A percentile compares a stretch with the other conserved stretches of the same genome.
Conservation (phyloP, 73 alveolate genomes). For the Tetrahymena borealis region DNA sequence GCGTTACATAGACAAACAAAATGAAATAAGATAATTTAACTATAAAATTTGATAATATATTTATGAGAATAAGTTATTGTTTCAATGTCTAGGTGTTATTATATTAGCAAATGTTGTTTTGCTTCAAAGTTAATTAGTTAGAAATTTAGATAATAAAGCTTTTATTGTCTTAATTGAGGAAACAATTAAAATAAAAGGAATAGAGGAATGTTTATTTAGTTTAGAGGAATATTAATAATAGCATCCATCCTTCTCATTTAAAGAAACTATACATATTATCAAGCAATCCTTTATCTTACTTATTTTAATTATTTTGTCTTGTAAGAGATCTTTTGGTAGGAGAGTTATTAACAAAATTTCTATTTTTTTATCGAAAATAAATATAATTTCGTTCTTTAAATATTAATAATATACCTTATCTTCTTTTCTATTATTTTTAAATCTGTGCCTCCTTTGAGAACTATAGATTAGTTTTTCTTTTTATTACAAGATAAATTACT, state of each 20-base stretch:
- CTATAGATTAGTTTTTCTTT: neutral
- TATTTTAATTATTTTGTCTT: neutral
- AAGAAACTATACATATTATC: neutral
- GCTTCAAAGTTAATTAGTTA: too few species aligned
- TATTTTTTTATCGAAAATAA: neutral
- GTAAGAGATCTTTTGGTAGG: neutral
- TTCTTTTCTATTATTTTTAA: neutral
- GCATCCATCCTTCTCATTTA: neutral
- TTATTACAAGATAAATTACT: neutral
- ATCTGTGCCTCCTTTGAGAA: neutral
- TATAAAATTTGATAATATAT: neutral
- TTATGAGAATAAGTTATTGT: neutral
- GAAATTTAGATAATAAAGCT: too few species aligned
- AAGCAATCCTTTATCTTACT: neutral
- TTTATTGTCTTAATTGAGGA: too few species aligned
- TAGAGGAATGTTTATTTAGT: neutral
- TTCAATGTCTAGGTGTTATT: neutral
- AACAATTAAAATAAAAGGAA: too few species aligned
- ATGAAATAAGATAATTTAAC: neutral
- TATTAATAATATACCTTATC: neutral
- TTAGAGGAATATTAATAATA: neutral
- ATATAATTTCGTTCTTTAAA: neutral
- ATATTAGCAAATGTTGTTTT: too few species aligned
- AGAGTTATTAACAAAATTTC: neutral
- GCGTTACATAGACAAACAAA: neutral